Base-by-base conservation (phyloP, 2,329 filamentous ascomycete genomes). In the Cercospora sojina region DNA sequence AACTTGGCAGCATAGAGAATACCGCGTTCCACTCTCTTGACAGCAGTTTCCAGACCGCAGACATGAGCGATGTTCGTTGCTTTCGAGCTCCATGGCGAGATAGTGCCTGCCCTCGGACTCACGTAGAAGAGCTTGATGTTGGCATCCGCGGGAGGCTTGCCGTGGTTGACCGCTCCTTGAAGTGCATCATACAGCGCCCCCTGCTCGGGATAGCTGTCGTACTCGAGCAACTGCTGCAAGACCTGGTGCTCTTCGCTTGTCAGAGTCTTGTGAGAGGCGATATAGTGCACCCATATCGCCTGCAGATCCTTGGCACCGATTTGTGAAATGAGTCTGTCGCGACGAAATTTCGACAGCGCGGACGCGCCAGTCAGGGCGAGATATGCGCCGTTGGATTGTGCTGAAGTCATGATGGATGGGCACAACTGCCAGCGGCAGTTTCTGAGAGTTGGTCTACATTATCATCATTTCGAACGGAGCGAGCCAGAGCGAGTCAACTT, bases 51-150 rank as follows among this genome's bases (percentile, higher is more conserved):
- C 67, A 98, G 83, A 27, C 91, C 93, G 77, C 94, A 98, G 32
- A 97, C 94, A 71, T 95, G 89, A 62, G 94, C 91, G 78, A 98
- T 97, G 77, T 89, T 94, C 56, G 94, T 97, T 29, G 93, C 94
- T 79, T 97, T 93, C 64, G 93, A 97, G 80, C 93, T 97, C 95
- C 95, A 99, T 77, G 95, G 95, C 47, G 93, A 97, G 72, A 96
- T 89, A 1, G 88, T 93, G 74, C 88, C 88, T 18, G 91, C 91
- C 71, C 94, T 87, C 20, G 94, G 94, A 56, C 86, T 88, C 66
- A 97, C 85, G 77, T 93, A 92, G 77, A 91, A 86, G 69, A 89
- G 83, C 58, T 84, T 80, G 51, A 83, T 82, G 66, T 83, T 78
- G n/a, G 60, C 62, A 62, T 83, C 81, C 66, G 86, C 84, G 72